These are phyloP conservation scores for Citrus unshiu DNA, from an alignment of 345 rosid species.

Conservation along the genomic window DNA sequence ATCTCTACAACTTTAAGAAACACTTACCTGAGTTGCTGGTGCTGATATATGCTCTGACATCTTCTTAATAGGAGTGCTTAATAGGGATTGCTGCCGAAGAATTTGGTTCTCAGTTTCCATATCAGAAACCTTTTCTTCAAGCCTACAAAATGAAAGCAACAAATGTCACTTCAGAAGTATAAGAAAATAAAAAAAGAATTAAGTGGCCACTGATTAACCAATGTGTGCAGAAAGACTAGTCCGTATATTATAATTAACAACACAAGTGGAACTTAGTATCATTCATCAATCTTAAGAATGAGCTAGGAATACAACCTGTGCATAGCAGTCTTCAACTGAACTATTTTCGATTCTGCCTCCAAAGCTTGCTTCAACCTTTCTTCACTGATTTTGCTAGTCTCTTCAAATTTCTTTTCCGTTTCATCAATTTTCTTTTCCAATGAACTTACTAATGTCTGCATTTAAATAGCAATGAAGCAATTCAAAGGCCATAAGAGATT, in stretches of 20 bases:
- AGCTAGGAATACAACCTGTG: constrained; percentile 46
- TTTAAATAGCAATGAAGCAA: constrained; percentile 17
- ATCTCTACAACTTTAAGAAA: constrained; percentile 13
- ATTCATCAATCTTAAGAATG: background rate
- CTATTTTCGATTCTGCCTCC: constrained; percentile 89
- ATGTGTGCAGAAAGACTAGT: background rate
- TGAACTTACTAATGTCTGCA: constrained; percentile 75
- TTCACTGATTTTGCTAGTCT: constrained; percentile 72
- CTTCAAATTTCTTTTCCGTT: constrained; percentile 80
- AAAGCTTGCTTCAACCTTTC: constrained; percentile 91
- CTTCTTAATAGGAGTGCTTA: constrained; percentile 47
- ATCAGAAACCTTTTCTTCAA: constrained; percentile 77
- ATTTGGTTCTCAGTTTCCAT: constrained; percentile 84
- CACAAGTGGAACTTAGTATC: background rate
- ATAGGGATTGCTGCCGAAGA: constrained; percentile 70
- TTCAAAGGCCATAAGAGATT: background rate
- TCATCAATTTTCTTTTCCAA: constrained; percentile 86
- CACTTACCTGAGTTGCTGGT: constrained; percentile 42
- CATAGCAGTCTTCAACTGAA: constrained; percentile 82
- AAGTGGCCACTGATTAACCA: background rate
- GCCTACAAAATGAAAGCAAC: constrained; percentile 54
- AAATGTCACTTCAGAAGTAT: background rate
- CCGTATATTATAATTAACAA: background rate
- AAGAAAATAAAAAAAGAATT: background rate
- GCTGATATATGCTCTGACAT: constrained; percentile 54